These are phyloP conservation scores for Trichomonascaceae sp. DNA, from an alignment of 1,139 yeast genomes.

Conservation along the genomic window DNA sequence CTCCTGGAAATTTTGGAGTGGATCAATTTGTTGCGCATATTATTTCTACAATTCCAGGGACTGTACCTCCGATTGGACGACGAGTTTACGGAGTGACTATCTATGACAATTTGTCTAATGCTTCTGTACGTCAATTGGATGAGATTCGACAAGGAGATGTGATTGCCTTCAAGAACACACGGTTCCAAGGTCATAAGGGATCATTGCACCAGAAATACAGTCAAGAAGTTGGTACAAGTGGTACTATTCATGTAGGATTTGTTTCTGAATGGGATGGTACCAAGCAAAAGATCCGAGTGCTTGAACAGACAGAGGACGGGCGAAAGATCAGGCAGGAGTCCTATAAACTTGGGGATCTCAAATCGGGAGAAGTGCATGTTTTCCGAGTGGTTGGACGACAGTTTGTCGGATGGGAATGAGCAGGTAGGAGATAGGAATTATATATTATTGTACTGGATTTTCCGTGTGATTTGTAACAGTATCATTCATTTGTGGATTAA, in stretches of 20 bases:
- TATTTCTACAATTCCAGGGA: slow-evolving; percentile 32
- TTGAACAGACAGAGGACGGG: slow-evolving; percentile 41
- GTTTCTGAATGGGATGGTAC: slow-evolving; percentile 68
- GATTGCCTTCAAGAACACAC: slow-evolving; percentile 65
- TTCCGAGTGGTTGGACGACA: slow-evolving; percentile 65
- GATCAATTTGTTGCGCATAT: slow-evolving; percentile 33
- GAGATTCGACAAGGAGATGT: slow-evolving; percentile 81
- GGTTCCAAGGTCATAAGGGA: slow-evolving; percentile 62
- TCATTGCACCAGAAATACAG: slow-evolving; percentile 44
- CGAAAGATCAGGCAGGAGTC: slow-evolving; percentile 50
- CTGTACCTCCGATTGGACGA: slow-evolving; percentile 56
- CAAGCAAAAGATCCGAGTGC: slow-evolving; percentile 70
- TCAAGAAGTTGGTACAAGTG: slow-evolving; percentile 43
- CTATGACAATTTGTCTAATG: slow-evolving; percentile 55
- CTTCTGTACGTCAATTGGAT: slow-evolving; percentile 52
- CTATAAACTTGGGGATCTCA: slow-evolving; percentile 66
- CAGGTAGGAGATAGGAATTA: neutral
- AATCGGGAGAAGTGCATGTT: slow-evolving; percentile 71
- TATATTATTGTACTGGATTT: neutral
- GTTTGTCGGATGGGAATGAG: slow-evolving; percentile 52
- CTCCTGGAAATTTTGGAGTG: slow-evolving; percentile 14
- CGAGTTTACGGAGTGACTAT: slow-evolving; percentile 70
- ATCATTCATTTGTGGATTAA: too few relatives aligned
- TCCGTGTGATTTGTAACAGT: neutral
- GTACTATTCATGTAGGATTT: slow-evolving; percentile 34